Evolutionary conservation across 805 yeast genomes (phyloP), one percentile per base, ranked within the genome.

Genomic region (Priceomyces castillae): DNA sequence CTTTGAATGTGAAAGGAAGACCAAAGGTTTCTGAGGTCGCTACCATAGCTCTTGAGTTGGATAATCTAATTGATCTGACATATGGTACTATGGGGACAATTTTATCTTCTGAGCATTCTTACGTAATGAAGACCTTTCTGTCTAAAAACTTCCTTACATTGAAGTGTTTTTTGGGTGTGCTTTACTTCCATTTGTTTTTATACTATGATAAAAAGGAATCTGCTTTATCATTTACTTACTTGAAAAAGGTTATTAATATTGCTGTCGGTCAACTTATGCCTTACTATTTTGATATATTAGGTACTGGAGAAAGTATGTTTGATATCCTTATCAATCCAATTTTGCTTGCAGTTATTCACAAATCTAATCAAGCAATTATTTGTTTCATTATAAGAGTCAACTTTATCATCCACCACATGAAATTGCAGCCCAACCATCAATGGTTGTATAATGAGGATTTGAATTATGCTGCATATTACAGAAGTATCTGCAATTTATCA

Each of bases 131-230:
- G 38, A 51, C 54, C 35, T 44, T 52, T 15, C 53, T 44, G 23
- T 50, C 59, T 28, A 69, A 66, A 46, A 48, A 51, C 12, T 66
- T 59, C 43, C 45, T 68, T 37, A 50, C 60, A 16, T 42, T 64
- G 7, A 50, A 54, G 25, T 58, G 72, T 2, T 62, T 74, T 46
- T 50, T 67, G 18, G 58, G 71, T 37, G 59, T 77, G 3, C 48
- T 74, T 4, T 67, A 66, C 39, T 71, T 65, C 45, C 73, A 74
- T 46, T 54, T 77, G n/a, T 66, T 67, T 46, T 49, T 73, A 20
- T 71, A 67, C 41, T 76, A 67, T 42, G 66, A 62, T 28, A 37
- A 48, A 12, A 58, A 57, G n/a, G 63, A 72, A 49, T 36, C 46
- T 9, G 53, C 57, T 11, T 63, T 72, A 22, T 62, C 74, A 0